A percentile compares a stretch with the other conserved stretches of the same genome.
Evolutionary conservation across 202 grass and related monocot genomes (phyloP).

Genomic region (Carex arenaria): DNA sequence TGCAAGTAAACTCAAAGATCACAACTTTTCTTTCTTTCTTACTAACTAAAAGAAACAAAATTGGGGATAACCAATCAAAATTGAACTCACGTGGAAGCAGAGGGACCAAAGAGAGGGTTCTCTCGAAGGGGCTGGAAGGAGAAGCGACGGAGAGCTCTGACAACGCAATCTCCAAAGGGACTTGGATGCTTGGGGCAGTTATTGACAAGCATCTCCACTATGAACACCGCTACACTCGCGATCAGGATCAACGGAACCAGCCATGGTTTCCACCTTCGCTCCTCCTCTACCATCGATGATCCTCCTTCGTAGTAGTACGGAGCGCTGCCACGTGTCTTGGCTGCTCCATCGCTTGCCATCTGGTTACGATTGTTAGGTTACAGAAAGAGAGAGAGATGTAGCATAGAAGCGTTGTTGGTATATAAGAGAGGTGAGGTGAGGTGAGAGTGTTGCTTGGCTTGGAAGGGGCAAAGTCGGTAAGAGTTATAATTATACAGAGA

Average conservation of each 20-base stretch:
- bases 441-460: constrained; percentile 33
- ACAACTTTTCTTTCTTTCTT: too few relatives aligned
- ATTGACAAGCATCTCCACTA: constrained; percentile 89
- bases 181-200: constrained; percentile 56
- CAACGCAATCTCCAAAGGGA: constrained; percentile 50
- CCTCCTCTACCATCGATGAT: constrained; percentile 38
- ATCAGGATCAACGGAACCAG: constrained; percentile 79
- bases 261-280: constrained; percentile 72
- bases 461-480: constrained; percentile 39
- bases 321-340: constrained; percentile 39
- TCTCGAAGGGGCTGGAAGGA: constrained; percentile 90
- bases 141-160: constrained; percentile 59
- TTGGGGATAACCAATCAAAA: neutral
- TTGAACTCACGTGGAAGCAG: constrained; percentile 54
- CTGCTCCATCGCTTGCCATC: constrained; percentile 44
- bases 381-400: constrained; percentile 12
- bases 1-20: neutral
- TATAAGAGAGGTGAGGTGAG: neutral
- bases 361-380: neutral
- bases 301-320: constrained; percentile 35
- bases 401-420: neutral
- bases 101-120: constrained; percentile 88
- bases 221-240: constrained; percentile 69
- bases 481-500: neutral
- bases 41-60: neutral